phyloP scores from a whole-genome alignment of 305 asterid species.

The Caryopteris hybrid region DNA sequence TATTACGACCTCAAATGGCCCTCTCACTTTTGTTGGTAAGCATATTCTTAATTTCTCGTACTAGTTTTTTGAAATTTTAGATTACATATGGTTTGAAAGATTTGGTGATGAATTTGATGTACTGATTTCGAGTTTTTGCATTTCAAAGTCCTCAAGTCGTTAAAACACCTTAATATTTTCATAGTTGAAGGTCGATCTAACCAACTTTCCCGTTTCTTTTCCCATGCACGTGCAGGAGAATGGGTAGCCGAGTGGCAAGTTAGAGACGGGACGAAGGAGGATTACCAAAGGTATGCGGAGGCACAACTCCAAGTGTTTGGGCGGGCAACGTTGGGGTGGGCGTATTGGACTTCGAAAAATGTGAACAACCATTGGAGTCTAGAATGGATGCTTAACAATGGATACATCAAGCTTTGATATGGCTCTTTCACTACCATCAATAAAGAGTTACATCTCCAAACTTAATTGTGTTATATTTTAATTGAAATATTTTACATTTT shows the following conservation, averaged over 20 bases:
- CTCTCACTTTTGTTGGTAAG: slow-evolving; percentile 58
- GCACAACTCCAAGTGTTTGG: slow-evolving; percentile 62
- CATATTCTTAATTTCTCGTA: too few relatives aligned
- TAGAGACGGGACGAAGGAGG: slow-evolving; percentile 39
- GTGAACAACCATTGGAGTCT: slow-evolving; percentile 55
- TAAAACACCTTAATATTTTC: too few relatives aligned
- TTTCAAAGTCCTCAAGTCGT: too few relatives aligned
- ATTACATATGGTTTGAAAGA: too few relatives aligned
- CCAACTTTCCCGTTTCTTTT: too few relatives aligned
- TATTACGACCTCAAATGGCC: slow-evolving; percentile 47
- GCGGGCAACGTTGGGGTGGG: slow-evolving; percentile 62
- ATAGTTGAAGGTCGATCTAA: background rate
- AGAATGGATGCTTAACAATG: slow-evolving; percentile 77
- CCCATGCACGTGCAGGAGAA: slow-evolving; percentile 63
- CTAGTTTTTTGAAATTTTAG: too few relatives aligned
- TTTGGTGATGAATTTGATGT: too few relatives aligned
- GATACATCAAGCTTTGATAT: slow-evolving; percentile 42
- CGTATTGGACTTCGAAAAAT: slow-evolving; percentile 54
- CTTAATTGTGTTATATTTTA: background rate
- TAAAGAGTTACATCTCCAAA: background rate
- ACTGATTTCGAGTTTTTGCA: too few relatives aligned
- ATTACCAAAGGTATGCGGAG: slow-evolving; percentile 37
- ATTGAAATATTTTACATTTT: background rate
- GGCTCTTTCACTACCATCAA: background rate
- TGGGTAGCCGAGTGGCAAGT: slow-evolving; percentile 65